Conservation (phyloP, 129 eudicot genomes). For the Solidago caesia region DNA sequence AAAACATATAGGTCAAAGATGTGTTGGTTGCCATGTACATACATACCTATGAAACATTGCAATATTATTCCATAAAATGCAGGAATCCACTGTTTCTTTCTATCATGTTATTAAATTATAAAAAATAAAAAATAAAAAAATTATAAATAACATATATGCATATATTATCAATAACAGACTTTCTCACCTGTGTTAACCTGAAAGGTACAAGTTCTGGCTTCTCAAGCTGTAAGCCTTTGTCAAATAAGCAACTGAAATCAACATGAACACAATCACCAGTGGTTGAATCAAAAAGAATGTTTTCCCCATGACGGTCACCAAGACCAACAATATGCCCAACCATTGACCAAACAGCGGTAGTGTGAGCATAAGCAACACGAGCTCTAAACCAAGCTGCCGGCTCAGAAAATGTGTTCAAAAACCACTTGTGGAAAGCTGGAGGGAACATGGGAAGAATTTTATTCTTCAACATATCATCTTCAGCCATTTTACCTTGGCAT, state of each 20-base stretch:
- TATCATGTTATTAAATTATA: not conserved
- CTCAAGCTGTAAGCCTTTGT: conserved; percentile 87
- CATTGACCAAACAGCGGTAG: conserved; percentile 99
- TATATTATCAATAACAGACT: too few relatives aligned
- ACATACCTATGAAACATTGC: conserved; percentile 8
- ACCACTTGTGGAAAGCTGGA: conserved; percentile 97
- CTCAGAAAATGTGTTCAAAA: conserved; percentile 91
- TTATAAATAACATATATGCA: not conserved
- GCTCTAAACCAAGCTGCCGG: conserved; percentile 99
- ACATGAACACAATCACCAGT: conserved; percentile 99
- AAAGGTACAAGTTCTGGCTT: conserved; percentile 98
- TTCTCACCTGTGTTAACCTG: conserved; percentile 87
- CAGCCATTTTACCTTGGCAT: conserved; percentile 77
- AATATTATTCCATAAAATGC: not conserved
- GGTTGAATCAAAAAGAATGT: conserved; percentile 97
- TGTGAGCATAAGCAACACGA: conserved; percentile 89
- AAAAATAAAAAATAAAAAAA: too few relatives aligned
- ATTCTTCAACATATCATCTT: conserved; percentile 93
- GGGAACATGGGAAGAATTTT: conserved; percentile 97
- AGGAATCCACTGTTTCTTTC: not conserved
- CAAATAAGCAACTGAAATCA: conserved; percentile 99
- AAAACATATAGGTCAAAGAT: conserved; percentile 1
- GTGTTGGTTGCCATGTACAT: not conserved
- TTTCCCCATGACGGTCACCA: conserved; percentile 99
- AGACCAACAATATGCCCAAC: conserved; percentile 99